Base-by-base conservation (phyloP, 176 grass and related monocot genomes). In the Triticum turgidum region DNA sequence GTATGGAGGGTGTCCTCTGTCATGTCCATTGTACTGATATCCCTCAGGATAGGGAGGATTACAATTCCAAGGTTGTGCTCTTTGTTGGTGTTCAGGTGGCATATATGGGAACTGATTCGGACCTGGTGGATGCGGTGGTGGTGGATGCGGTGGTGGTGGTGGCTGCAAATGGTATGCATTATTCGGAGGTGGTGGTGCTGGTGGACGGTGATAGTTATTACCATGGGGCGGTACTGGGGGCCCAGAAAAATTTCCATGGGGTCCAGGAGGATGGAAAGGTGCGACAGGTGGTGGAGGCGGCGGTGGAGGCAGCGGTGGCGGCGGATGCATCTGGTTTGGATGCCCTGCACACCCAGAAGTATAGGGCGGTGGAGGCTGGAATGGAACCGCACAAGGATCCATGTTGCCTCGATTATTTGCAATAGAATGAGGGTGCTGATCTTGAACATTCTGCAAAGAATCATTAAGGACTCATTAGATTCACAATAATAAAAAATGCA, bases 391-490 rank as follows among this genome's bases (percentile, higher is more conserved):
- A 61, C 73, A 52, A 49, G 79, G 70, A 90, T 92, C 90, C 85
- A 83, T 54, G 75, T 85, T 95, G 68, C 71, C 81, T 74, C 6
- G 77, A 22, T 75, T 88, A 70, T 90, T 85, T 62, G 68, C 68
- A 81, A 83, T 63, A 87, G 85, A 82, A 52, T 84, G 79, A 69
- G 64, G 47, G 49, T 90, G 88, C 84, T 96, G 91, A 65, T 81
- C 88, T 89, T 98, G 84, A 69, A 89, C n/a, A 83, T 86, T 96
- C 96, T 98, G 86, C 82, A 86, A 89, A 78, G 66, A 90, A 88
- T 25, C 29, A 89, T 45, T 29, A 74, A 52, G 2, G 35, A 69
- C 17, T 79, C 37, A 87, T 81, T 84, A 76, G 79, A 76, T 44
- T 51, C 34, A 56, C 32, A 5, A 52, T 35, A 59, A 78, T 6